Percentiles rank a stretch among this genome's conserved stretches.
Conservation (phyloP, 2,329 filamentous ascomycete species). For the Microcyclosporella mali region DNA sequence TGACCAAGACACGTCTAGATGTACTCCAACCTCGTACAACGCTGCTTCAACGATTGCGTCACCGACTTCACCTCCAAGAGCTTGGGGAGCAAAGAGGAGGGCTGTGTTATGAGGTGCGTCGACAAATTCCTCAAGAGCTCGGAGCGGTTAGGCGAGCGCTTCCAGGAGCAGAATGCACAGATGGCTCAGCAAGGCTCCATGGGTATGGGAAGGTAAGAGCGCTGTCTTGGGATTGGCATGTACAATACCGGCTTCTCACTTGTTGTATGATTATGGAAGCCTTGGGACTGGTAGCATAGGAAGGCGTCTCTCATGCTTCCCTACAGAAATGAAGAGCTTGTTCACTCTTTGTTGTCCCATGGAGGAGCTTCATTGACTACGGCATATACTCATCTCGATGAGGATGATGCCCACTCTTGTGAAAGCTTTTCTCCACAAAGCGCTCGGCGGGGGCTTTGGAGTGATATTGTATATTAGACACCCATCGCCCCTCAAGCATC, state of each 20-base stretch:
- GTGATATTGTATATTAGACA: too few relatives aligned
- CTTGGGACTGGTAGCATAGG: not conserved
- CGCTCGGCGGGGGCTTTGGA: too few relatives aligned
- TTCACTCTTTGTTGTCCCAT: too few relatives aligned
- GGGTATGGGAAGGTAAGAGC: conserved; percentile 19
- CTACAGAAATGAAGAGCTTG: not conserved
- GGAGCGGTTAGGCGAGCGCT: conserved; percentile 84
- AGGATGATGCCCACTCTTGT: too few relatives aligned
- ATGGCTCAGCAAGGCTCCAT: conserved; percentile 57
- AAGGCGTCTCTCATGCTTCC: conserved; percentile 1
- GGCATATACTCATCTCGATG: too few relatives aligned
- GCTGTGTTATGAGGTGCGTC: conserved; percentile 90
- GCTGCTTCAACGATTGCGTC: conserved; percentile 95
- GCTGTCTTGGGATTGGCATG: not conserved
- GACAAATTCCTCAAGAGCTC: conserved; percentile 93
- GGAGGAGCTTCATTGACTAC: too few relatives aligned
- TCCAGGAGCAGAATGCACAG: conserved; percentile 67
- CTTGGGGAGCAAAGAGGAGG: conserved; percentile 74
- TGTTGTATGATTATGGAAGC: not conserved
- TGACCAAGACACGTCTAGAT: conserved; percentile 49
- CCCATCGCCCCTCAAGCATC: too few relatives aligned
- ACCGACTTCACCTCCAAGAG: conserved; percentile 98
- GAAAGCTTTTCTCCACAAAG: too few relatives aligned
- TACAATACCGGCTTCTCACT: too few relatives aligned
- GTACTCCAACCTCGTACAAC: conserved; percentile 69